Percentiles rank a stretch among this genome's conserved stretches.
These are phyloP conservation scores for Trichopus zeylanicus DNA, from an alignment of 116 monocot species.

Conservation along the genomic window DNA sequence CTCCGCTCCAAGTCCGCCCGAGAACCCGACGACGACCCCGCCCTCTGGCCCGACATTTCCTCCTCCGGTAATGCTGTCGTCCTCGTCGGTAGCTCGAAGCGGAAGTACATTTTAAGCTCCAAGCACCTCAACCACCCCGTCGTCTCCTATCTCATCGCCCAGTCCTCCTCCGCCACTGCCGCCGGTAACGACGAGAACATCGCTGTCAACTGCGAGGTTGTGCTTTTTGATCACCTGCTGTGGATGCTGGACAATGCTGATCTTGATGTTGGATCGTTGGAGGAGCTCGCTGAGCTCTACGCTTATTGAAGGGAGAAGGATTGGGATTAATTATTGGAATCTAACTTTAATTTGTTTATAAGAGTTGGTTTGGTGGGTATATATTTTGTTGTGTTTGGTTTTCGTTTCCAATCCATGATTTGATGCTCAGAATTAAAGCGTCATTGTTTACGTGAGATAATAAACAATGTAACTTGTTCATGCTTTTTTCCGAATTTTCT, in stretches of 20 bases:
- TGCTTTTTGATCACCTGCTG: constrained; percentile 81
- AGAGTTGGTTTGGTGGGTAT: no score
- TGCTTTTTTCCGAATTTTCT: no score
- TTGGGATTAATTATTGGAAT: no score
- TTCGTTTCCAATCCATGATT: no score
- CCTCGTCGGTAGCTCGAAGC: constrained; percentile 67
- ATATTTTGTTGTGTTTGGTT: no score
- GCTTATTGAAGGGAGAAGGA: constrained; percentile 30
- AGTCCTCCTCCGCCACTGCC: background rate
- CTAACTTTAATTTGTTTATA: no score
- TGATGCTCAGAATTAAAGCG: no score
- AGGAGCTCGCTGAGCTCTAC: constrained; percentile 56
- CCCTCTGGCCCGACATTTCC: background rate
- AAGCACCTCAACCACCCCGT: constrained; percentile 68
- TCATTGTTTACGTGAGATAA: no score
- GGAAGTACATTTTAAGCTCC: constrained; percentile 50
- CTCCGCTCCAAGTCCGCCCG: constrained; percentile 40
- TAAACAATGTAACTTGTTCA: no score
- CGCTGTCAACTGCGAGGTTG: constrained; percentile 69
- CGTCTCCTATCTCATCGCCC: constrained; percentile 47
- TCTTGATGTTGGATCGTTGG: constrained; percentile 27
- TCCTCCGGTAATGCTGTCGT: constrained; percentile 29
- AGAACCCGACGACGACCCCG: constrained; percentile 22
- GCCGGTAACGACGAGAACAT: constrained; percentile 6
- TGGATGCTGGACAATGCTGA: constrained; percentile 84